A percentile compares a stretch with the other conserved stretches of the same genome.
These are phyloP conservation scores for Geoglossum glabrum DNA, from an alignment of 495 filamentous ascomycete genomes.

Conservation along the genomic window DNA sequence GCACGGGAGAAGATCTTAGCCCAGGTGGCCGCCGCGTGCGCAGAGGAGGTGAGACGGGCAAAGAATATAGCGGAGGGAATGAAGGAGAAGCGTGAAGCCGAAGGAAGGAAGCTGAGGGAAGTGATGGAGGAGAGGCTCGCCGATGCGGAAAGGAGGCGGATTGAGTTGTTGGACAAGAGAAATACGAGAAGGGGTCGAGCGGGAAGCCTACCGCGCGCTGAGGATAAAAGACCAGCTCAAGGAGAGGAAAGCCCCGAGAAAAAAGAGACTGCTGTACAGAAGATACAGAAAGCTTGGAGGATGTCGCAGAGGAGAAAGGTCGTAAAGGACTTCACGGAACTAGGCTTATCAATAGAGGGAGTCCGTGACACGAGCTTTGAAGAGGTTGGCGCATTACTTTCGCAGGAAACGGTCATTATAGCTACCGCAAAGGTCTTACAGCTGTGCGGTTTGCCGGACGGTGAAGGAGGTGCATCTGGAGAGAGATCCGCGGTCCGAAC, in stretches of 20 bases:
- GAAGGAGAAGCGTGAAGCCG: constrained; percentile 74
- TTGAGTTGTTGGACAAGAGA: constrained; percentile 16
- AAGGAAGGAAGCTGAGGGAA: constrained; percentile 47
- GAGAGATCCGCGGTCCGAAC: constrained; percentile 67
- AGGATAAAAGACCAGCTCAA: not conserved
- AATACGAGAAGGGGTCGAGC: constrained; percentile 27
- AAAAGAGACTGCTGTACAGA: constrained; percentile 44
- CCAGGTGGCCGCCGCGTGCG: constrained; percentile 82
- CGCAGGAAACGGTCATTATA: constrained; percentile 47
- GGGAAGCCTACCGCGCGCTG: not conserved
- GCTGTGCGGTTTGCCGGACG: constrained; percentile 56
- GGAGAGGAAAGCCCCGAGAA: not conserved
- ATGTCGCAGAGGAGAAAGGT: constrained; percentile 34
- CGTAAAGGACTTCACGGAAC: constrained; percentile 41
- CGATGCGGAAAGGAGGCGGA: constrained; percentile 60
- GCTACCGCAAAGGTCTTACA: constrained; percentile 52
- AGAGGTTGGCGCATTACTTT: constrained; percentile 56
- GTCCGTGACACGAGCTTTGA: constrained; percentile 66
- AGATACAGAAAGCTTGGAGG: constrained; percentile 66
- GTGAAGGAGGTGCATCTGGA: constrained; percentile 43
- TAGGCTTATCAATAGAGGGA: constrained; percentile 54
- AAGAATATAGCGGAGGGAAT: constrained; percentile 86
- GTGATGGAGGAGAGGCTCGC: constrained; percentile 83
- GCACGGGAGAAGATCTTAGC: constrained; percentile 80
- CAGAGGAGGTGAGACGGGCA: constrained; percentile 83